Base-by-base conservation (phyloP, 2,329 filamentous ascomycete genomes). In the Purpureocillium lavendulum region DNA sequence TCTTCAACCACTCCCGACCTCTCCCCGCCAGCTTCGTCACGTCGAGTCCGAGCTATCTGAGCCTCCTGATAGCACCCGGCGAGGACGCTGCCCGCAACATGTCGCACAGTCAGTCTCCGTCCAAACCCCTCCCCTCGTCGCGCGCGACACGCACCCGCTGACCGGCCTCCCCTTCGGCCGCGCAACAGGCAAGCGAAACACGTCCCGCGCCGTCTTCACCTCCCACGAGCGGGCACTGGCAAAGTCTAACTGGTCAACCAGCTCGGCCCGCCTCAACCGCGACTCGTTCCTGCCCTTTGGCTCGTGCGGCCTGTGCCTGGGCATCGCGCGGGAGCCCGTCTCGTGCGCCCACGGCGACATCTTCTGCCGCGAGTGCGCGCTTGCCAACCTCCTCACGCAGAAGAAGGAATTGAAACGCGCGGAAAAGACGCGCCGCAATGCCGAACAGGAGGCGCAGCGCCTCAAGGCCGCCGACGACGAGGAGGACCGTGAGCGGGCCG, bases 211-310 rank as follows among this genome's bases (percentile, higher is more conserved):
- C 32, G 88, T 96, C 63, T 97, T 97, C 70, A 97, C 92, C 28
- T 82, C 87, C 17, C 80, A 96, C 65, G 92, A 97, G 66, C 82
- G 92, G 49, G 75, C 77, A 38, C 76, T 90, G 36, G 83, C 94
- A 44, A 87, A 88, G 54, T 75, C 77, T 14, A 79, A 80, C 50
- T 97, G 92, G 88, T 80, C 82, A 50, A 78, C 82, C 8, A 85
- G 82, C 49, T 80, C 83, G 38, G 87, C 88, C n/a, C 84, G 87
- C 38, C 79, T 97, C 28, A 81, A 77, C 16, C 84, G 90, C 55
- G 92, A 97, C 57, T 92, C 86, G 40, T 97, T 95, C 61, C 78
- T 97, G 10, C 82, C 87, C 5, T 95, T 97, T 59, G 87, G 84
- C 39, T 87, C 83, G 16, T 98, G 90, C 66, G 78, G 82, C 39